Evolutionary conservation across 1,139 yeast species (phyloP).

Genomic region (Geotrichum klebahnii): DNA sequence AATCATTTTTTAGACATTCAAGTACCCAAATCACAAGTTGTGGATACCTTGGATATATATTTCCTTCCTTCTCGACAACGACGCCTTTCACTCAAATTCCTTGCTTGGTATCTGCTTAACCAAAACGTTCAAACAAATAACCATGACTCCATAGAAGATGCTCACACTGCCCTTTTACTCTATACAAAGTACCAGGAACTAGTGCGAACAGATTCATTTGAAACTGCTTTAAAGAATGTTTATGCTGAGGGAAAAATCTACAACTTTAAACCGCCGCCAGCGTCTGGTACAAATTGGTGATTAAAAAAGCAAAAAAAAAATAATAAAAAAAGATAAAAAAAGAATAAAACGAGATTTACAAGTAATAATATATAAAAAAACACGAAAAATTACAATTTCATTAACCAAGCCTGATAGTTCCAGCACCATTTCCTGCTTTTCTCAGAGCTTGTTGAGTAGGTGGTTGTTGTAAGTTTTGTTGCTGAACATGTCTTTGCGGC

Average conservation of each 20-base stretch:
- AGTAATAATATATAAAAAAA: slow-evolving; percentile 4
- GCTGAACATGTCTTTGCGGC: slow-evolving; percentile 1
- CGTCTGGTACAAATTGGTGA: slow-evolving; percentile 3
- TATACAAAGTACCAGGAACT: slow-evolving; percentile 70
- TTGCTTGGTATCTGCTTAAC: slow-evolving; percentile 73
- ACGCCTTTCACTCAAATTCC: slow-evolving; percentile 77
- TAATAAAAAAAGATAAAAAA: slow-evolving; percentile 1
- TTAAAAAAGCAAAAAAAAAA: background rate
- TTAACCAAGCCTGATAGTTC: background rate
- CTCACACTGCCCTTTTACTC: slow-evolving; percentile 73
- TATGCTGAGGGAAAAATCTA: slow-evolving; percentile 70
- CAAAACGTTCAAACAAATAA: slow-evolving; percentile 84
- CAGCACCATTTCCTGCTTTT: slow-evolving; percentile 3
- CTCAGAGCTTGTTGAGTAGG: background rate
- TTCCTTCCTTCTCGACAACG: slow-evolving; percentile 67
- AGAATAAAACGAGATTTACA: background rate
- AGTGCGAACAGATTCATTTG: slow-evolving; percentile 55
- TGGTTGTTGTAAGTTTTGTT: slow-evolving; percentile 2
- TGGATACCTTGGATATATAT: slow-evolving; percentile 83
- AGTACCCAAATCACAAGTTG: slow-evolving; percentile 77
- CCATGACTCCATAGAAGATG: slow-evolving; percentile 97
- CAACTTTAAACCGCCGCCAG: slow-evolving; percentile 56
- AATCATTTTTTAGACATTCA: slow-evolving; percentile 48
- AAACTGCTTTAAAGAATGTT: slow-evolving; percentile 56
- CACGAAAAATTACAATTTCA: background rate